These are phyloP conservation scores for Vicia sativa DNA, from an alignment of 306 rosid genomes.

Conservation along the genomic window DNA sequence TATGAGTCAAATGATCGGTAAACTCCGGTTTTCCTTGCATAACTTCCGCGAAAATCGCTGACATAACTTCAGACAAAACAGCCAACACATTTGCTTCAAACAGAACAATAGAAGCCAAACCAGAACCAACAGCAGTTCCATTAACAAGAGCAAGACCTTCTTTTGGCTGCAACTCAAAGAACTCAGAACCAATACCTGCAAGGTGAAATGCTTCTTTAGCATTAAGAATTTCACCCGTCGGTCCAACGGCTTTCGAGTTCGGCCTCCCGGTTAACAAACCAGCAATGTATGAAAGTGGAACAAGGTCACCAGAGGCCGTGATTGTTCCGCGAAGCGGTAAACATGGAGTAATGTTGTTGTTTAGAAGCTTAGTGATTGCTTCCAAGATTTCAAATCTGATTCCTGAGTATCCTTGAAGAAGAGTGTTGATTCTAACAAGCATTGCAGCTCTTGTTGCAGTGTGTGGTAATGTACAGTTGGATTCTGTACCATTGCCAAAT, in stretches of 20 bases:
- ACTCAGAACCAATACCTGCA: conserved; percentile 59
- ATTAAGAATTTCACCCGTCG: conserved; percentile 55
- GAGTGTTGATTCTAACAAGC: conserved; percentile 85
- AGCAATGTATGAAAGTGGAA: conserved; percentile 88
- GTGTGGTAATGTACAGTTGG: conserved; percentile 71
- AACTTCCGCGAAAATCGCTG: conserved; percentile 79
- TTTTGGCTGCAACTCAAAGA: conserved; percentile 87
- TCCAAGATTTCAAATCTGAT: conserved; percentile 85
- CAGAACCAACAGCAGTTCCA: conserved; percentile 95
- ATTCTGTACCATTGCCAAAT: conserved; percentile 71
- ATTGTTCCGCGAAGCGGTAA: conserved; percentile 89
- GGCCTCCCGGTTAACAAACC: conserved; percentile 81
- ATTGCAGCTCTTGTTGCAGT: conserved; percentile 84
- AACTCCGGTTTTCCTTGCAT: conserved; percentile 97
- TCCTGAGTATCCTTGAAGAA: conserved; percentile 93
- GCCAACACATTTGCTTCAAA: conserved; percentile 76
- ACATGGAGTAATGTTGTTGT: conserved; percentile 72
- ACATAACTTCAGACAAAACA: conserved; percentile 67
- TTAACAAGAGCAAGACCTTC: conserved; percentile 95
- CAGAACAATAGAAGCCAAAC: conserved; percentile 79
- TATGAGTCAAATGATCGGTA: conserved; percentile 87
- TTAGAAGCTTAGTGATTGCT: conserved; percentile 73
- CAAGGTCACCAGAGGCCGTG: conserved; percentile 84
- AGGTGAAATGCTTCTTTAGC: conserved; percentile 67
- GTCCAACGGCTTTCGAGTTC: conserved; percentile 74